Evolutionary conservation across 192 early-diverging fungal genomes (phyloP), one percentile per base, ranked within the genome.

Genomic region (Backusella morwellensis): DNA sequence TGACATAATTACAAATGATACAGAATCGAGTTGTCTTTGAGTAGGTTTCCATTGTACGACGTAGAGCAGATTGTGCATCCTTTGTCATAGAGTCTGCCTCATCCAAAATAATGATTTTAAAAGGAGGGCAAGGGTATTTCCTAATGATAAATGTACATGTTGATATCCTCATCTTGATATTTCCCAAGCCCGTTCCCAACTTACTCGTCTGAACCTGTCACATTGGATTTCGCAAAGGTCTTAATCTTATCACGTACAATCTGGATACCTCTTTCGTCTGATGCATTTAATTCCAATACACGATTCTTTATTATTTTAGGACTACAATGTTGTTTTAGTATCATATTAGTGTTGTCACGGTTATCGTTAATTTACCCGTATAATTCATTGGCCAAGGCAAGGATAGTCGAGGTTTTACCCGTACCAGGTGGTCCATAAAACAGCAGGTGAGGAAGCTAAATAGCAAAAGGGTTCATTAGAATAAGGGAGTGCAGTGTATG

Each of bases 391-490:
- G 95, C 90, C 47, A 98, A 85, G 0, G 97, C 97, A 26, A 99
- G 83, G 63, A 98, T 96, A 0, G 97, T 97, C 1, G 94, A 96
- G 4, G 97, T 99, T 82, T 99, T 99, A 80, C 97, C 97, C 0
- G 96, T 99, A 35, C 97, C 97, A 42, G 97, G 95, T 47, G 96
- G 96, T n/a, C 97, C 97, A 84, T 97, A 98, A 81, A 99, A 98
- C 35, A 99, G 83, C 32, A 98, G 86, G 80, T 99, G 97, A 15
- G 97, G 97, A 35, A 99, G 87, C 94, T 96, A 72, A 17, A 17
- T 0, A 44, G 1, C 14, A 15, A 5, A 15, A 19, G 12, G 0
- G 0, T 3, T 44, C 0, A 44, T 4, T 44, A 44, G 4, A 44
- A 44, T 0, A 17, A 5, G 14, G 12, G 42, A 38, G 8, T 2